These are phyloP conservation scores for Aspergillus sp. DNA, from an alignment of 2,329 filamentous ascomycete genomes.

Conservation along the genomic window DNA sequence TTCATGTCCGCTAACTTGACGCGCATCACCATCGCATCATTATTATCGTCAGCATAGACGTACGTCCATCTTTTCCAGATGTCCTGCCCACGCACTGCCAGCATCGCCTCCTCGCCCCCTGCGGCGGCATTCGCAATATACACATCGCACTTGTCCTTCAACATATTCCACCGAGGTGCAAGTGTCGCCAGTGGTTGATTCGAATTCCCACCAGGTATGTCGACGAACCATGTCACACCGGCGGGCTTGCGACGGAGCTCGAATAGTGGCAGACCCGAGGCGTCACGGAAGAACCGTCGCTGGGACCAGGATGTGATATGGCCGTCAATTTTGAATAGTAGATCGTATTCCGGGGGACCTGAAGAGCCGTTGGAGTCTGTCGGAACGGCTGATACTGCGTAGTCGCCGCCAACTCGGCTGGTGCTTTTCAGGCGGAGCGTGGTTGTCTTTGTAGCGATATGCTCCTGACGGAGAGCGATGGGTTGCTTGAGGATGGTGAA, in stretches of 20 bases:
- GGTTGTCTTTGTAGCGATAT: constrained; percentile 3
- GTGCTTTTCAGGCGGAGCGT: constrained; percentile 3
- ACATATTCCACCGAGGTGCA: constrained; percentile 5
- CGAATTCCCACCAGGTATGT: constrained; percentile 7
- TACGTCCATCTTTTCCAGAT: constrained; percentile 12
- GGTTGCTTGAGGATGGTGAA: constrained; percentile 3
- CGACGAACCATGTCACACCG: constrained; percentile 13
- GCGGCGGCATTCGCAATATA: constrained; percentile 9
- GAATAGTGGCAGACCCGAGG: constrained; percentile 14
- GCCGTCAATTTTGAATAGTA: constrained; percentile 9
- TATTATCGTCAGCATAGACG: constrained; percentile 6
- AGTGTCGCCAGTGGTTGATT: constrained; percentile 7
- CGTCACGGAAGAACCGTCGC: constrained; percentile 12
- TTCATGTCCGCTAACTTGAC: constrained; percentile 9
- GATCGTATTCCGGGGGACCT: not conserved
- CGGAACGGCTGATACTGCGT: constrained; percentile 1
- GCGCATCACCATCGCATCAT: constrained; percentile 11
- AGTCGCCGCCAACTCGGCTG: constrained; percentile 1
- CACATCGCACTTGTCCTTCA: constrained; percentile 15
- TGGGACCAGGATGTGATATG: constrained; percentile 4
- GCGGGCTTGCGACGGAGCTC: constrained; percentile 11
- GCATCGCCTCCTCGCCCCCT: constrained; percentile 4
- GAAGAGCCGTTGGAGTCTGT: not conserved
- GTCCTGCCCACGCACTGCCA: constrained; percentile 12
- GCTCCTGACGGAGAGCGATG: constrained; percentile 5